Percentiles rank a stretch among this genome's conserved stretches.
Conservation (phyloP, 352 stramenopile species). For the Phytopythium oedochilum region DNA sequence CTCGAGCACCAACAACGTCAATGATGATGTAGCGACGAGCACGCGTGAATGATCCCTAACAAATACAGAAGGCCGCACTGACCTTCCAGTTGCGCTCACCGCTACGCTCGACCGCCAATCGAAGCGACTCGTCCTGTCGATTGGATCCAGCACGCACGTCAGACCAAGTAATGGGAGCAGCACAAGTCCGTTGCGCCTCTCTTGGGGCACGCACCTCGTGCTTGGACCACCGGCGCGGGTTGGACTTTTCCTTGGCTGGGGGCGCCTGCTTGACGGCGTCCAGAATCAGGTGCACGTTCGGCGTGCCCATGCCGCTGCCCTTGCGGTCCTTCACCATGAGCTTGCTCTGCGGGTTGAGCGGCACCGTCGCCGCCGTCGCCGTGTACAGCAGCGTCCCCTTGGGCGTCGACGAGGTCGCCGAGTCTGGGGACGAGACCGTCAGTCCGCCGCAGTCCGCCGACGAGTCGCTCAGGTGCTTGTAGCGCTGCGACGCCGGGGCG, state of each 20-base stretch:
- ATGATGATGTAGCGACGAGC: not conserved
- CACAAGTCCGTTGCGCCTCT: not conserved
- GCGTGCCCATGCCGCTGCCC: slow-evolving; percentile 66
- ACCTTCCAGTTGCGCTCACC: slow-evolving; percentile 86
- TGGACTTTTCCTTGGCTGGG: slow-evolving; percentile 82
- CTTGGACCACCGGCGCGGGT: slow-evolving; percentile 80
- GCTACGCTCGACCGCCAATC: slow-evolving; percentile 78
- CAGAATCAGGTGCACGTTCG: slow-evolving; percentile 62
- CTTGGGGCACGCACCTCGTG: slow-evolving; percentile 27
- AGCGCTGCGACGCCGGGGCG: slow-evolving; percentile 57
- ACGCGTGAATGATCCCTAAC: not conserved
- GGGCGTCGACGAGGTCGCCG: slow-evolving; percentile 8
- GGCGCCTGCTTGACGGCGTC: slow-evolving; percentile 76
- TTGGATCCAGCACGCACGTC: not conserved
- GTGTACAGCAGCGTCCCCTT: slow-evolving; percentile 22
- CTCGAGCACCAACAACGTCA: not conserved
- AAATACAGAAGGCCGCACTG: not conserved
- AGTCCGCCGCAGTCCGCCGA: not conserved
- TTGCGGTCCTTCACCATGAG: slow-evolving; percentile 77
- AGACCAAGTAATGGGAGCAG: not conserved
- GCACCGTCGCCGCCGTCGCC: slow-evolving; percentile 11
- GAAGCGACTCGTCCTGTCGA: slow-evolving; percentile 67
- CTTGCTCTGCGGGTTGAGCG: slow-evolving; percentile 26
- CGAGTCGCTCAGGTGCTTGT: slow-evolving; percentile 38
- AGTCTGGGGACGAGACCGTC: slow-evolving; percentile 9